Percentiles rank a stretch among this genome's conserved stretches.
Evolutionary conservation across 2,329 filamentous ascomycete genomes (phyloP).

Genomic region (Cladosporium sphaerospermum): DNA sequence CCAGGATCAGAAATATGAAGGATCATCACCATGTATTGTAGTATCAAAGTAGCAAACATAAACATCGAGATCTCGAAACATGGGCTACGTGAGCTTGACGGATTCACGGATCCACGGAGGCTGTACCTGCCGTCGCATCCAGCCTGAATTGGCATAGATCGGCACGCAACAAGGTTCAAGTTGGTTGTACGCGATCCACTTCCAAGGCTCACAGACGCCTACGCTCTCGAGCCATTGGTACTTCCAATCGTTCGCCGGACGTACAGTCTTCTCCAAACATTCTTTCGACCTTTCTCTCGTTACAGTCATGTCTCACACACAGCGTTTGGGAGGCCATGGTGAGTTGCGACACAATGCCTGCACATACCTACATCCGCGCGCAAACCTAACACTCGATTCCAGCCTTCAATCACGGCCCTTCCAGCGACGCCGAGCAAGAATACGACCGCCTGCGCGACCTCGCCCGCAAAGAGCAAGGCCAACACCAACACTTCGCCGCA

Average conservation of each 20-base stretch:
- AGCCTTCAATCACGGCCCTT: conserved; percentile 72
- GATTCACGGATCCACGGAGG: too few species aligned
- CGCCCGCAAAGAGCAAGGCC: conserved; percentile 71
- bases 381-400: conserved; percentile 11
- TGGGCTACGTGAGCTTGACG: too few species aligned
- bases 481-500: conserved; percentile 61
- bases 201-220: conserved; percentile 5
- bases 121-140: background rate
- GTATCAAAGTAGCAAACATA: too few species aligned
- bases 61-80: too few species aligned
- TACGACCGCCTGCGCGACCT: conserved; percentile 86
- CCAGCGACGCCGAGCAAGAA: conserved; percentile 67
- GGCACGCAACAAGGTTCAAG: background rate
- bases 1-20: too few species aligned
- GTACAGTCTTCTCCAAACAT: background rate
- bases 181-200: conserved; percentile 6
- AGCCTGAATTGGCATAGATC: background rate
- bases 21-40: too few species aligned
- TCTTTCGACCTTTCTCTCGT: background rate
- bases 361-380: background rate
- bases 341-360: background rate
- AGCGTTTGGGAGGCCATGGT: conserved; percentile 12
- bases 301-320: conserved; percentile 4
- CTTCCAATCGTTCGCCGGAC: background rate
- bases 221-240: conserved; percentile 6